Base-by-base conservation (phyloP, 2,329 filamentous ascomycete species). In the Arthrobotrys entomopaga region DNA sequence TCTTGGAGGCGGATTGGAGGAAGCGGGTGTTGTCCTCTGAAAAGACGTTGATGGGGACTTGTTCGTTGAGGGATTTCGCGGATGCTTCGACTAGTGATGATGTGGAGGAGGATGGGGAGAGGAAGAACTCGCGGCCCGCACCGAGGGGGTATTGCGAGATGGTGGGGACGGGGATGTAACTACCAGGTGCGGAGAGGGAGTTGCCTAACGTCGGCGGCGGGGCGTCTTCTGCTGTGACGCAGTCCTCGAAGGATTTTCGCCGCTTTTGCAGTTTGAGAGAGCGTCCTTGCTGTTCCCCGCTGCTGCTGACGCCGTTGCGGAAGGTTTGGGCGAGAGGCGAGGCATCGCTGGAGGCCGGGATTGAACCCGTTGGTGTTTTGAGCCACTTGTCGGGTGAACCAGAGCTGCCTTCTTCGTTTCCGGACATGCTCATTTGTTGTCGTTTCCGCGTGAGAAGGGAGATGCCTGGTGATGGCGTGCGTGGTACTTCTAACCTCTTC, bases 171-270 rank as follows among this genome's bases (percentile, higher is more conserved):
- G 77, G 63, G 19, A 77, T 69, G 16, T 75, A 75, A 5, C 65
- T 70, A 16, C 65, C 71, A 15, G 71, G 65, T 3, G 71, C 71
- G 11, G 71, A 75, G 22, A 74, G 52, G 0, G 71, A 75, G n/a
- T 65, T 75, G 16, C 65, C 56, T 8, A 69, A 43, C 5, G 75
- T 38, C 19, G 77, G 77, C 8, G 75, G 76, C 6, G 76, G 76
- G n/a, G 76, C 77, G 60, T 78, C 77, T 57, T 78, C 77, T 29
- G 76, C 75, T 3, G 77, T 77, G 20, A 77, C 76, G 49, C 77
- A 78, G 29, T 78, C 77, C 46, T 78, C 77, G 49, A 78, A 78
- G 1, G 77, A 78, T 56, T 78, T 78, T 48, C 77, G 72, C 24
- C 77, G 76, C 58, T 78, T 69, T 65, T 78, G 34, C 40, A 76